phyloP scores from a whole-genome alignment of 257 asterid species.

The Solanum paucissectum region DNA sequence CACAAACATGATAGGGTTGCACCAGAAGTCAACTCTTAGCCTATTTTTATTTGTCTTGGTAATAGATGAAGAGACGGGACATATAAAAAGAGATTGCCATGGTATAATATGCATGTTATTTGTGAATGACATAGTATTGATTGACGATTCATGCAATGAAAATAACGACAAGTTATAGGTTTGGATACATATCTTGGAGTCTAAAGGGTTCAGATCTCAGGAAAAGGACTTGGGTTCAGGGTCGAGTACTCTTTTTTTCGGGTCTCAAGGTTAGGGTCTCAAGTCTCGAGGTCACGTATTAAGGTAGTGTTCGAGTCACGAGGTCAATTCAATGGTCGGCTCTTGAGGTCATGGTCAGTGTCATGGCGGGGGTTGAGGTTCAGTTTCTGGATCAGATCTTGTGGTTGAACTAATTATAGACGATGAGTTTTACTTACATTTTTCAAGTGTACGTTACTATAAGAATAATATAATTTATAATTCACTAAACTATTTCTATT shows the following conservation, averaged over 20 bases:
- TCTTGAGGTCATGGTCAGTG: background rate
- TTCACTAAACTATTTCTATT: no score
- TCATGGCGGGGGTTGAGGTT: background rate
- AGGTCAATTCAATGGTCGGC: background rate
- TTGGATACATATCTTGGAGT: background rate
- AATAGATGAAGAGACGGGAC: background rate
- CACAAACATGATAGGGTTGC: background rate
- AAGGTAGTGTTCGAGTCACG: background rate
- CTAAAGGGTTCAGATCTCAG: background rate
- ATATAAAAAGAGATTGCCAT: background rate
- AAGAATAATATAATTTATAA: no score
- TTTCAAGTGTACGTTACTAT: no score
- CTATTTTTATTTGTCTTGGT: background rate
- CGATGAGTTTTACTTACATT: no score
- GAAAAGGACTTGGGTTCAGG: background rate
- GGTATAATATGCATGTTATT: no score
- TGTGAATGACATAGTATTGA: no score
- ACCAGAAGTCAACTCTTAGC: no score
- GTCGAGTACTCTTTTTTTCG: background rate
- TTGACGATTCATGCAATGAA: background rate
- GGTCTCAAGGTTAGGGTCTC: background rate
- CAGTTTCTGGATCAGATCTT: background rate
- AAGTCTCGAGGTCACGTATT: background rate
- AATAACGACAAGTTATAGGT: background rate
- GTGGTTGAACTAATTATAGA: no score